Evolutionary conservation across 1,284 basidiomycete species (phyloP).

Genomic region (Megacollybia platyphylla): DNA sequence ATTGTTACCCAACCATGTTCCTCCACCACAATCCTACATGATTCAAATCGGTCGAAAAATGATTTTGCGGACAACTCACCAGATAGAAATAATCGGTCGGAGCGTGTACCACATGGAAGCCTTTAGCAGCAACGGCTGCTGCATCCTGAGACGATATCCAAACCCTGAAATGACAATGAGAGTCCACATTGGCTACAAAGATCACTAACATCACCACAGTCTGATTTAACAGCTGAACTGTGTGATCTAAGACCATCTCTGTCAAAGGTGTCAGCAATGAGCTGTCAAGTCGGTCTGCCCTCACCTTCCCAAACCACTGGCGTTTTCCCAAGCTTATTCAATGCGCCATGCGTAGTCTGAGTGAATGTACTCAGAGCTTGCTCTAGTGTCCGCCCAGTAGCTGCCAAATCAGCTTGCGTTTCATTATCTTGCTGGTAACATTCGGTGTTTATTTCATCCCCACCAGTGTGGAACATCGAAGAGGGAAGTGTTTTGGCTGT

Average conservation of each 20-base stretch:
- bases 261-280: constrained; percentile 5
- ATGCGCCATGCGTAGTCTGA: constrained; percentile 17
- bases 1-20: constrained; percentile 60
- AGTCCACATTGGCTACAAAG: neutral
- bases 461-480: constrained; percentile 64
- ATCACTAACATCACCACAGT: constrained; percentile 51
- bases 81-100: constrained; percentile 72
- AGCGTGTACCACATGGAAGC: constrained; percentile 53
- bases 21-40: constrained; percentile 63
- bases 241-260: constrained; percentile 63
- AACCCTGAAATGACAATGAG: constrained; percentile 25
- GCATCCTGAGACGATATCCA: constrained; percentile 64
- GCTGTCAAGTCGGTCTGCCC: constrained; percentile 1
- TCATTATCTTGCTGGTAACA: constrained; percentile 56
- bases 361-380: constrained; percentile 37
- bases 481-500: constrained; percentile 33
- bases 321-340: constrained; percentile 24
- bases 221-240: constrained; percentile 48
- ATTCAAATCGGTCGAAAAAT: constrained; percentile 6
- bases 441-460: constrained; percentile 67
- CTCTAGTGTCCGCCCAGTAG: constrained; percentile 40
- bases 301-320: constrained; percentile 33
- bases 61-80: constrained; percentile 39
- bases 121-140: constrained; percentile 41
- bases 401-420: constrained; percentile 39